Evolutionary conservation across 768 basidiomycete species (phyloP), one percentile per base, ranked within the genome.

Genomic region (Epithele typhae): DNA sequence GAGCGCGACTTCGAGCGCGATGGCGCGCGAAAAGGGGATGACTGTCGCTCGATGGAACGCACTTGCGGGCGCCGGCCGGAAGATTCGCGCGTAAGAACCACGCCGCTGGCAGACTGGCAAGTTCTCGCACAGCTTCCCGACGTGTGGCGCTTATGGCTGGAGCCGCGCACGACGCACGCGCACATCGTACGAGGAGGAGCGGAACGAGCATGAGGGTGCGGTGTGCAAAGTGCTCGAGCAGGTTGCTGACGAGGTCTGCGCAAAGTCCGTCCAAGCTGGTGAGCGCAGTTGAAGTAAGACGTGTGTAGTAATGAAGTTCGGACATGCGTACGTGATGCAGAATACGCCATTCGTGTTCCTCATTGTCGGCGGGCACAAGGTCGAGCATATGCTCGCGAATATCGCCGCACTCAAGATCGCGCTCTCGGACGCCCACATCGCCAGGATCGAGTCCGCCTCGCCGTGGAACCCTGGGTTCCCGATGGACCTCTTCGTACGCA

Each of bases 311-410:
- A 37, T 11, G 7, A 25, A 17, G 71, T 73, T 77, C 2, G 75
- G 75, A 1, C 73, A 79, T 47, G 74, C 76, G 12, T 78, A 77
- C 46, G 61, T 79, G 11, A 63, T 80, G 62, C 73, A 77, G 30
- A 81, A 78, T 57, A 65, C 71, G 2, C 69, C 72, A 0, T 76
- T 65, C 42, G 73, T 54, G 1, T 54, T 54, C 48, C 53, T 48
- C 18, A 66, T 77, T 46, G 56, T 77, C 19, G 75, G 76, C 2
- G 71, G 74, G 0, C 67, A 75, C 35, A 81, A 76, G 53, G 60
- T 76, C 30, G 75, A 76, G 52, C 74, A 80, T 23, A 59, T 80
- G 5, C 36, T 62, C 38, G 69, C 68, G 30, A 81, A 79, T 52
- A 48, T 79, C 21, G 69, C 77, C 52, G 76, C 76, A 1, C 57